Base-by-base conservation (phyloP, 257 asterid genomes). In the Nicotiana attenuata region DNA sequence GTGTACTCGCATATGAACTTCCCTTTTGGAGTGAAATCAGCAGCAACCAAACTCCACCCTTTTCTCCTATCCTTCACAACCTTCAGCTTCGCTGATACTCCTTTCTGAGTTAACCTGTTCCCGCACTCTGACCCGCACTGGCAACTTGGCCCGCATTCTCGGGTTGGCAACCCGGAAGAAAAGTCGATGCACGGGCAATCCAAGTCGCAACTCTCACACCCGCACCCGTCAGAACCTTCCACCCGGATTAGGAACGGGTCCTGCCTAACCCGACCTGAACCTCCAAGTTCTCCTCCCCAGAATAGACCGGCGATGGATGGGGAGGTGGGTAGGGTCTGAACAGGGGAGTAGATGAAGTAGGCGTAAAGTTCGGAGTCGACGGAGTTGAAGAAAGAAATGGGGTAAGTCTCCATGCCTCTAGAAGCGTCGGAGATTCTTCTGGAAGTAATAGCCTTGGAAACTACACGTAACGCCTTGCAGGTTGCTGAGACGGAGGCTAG, bases 91-190 rank as follows among this genome's bases (percentile, higher is more conserved):
- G 83, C 85, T 5, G 81, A 64, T 17, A 92, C 66, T 47, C 97
- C 97, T 68, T 89, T 88, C 87, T 94, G 98, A 80, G 91, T 89
- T 84, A 53, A 83, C 85, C 98, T 87, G 61, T 92, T 92, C 67
- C 89, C 88, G 15, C 99, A 93, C 35, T 52, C 90, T 84, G 84
- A 45, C 29, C 76, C 91, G 77, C 97, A 93, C 33, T 53, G 7
- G 65, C 99, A 95, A 68, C 94, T 86, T 77, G 96, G 97, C 26
- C 98, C 98, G 73, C 99, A 93, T 83, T 95, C 98, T 81, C 80
- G 80, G 75, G 81, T 76, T 85, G 84, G 84, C 78, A 50, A 76
- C 73, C 79, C 89, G 47, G 47, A 41, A 55, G 64, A 85, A 24
- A 80, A 80, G 45, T 69, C 86, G 81, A 79, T 68, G 89, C 97